Evolutionary conservation across 495 filamentous ascomycete genomes (phyloP).

Genomic region (Hyaloscypha bicolor): DNA sequence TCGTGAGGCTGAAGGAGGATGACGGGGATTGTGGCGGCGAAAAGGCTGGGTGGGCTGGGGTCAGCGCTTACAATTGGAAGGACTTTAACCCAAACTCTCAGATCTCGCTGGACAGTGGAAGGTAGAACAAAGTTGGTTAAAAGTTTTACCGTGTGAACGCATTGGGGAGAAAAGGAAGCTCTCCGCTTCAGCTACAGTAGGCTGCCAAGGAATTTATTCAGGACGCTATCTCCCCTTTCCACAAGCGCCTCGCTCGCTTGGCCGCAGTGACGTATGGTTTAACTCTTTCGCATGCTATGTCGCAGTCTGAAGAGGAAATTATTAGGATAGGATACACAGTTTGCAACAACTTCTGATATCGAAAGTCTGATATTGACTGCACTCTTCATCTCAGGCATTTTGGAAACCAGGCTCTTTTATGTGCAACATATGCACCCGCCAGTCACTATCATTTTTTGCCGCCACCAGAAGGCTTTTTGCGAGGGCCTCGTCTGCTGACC

Average conservation of each 20-base stretch:
- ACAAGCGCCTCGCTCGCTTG: not conserved
- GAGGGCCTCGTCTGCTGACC: not conserved
- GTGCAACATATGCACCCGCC: not conserved
- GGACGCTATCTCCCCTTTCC: not conserved
- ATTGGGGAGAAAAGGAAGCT: not conserved
- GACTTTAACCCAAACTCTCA: not conserved
- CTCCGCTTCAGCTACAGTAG: not conserved
- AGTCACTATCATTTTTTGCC: not conserved
- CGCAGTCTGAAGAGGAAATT: not conserved
- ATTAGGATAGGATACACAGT: not conserved
- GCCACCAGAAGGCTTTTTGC: not conserved
- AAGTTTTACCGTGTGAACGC: not conserved
- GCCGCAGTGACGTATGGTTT: conserved; percentile 1
- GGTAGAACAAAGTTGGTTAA: not conserved
- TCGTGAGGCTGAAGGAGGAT: not conserved
- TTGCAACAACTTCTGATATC: not conserved
- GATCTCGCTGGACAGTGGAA: not conserved
- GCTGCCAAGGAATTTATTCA: conserved; percentile 9
- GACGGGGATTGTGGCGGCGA: not conserved
- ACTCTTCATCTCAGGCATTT: too few relatives aligned
- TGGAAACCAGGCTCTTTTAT: not conserved
- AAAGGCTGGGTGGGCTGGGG: not conserved
- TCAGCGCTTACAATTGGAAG: not conserved
- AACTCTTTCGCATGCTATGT: not conserved
- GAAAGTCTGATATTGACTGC: too few relatives aligned